Base-by-base conservation (phyloP, 805 yeast species). In the Candida andamanensis region DNA sequence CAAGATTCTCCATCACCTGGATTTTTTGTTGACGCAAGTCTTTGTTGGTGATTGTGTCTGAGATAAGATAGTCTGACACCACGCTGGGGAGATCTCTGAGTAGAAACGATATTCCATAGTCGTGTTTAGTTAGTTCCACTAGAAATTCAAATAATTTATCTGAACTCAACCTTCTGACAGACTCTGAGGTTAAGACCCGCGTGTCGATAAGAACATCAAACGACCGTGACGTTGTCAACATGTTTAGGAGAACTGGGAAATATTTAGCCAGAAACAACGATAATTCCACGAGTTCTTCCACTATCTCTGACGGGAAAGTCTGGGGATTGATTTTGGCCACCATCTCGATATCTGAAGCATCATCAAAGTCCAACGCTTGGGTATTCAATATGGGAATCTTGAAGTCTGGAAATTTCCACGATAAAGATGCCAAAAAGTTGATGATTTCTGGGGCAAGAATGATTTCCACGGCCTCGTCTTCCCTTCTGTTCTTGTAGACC, bases 21-120 rank as follows among this genome's bases (percentile, higher is more conserved):
- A 40, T 24, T 35, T 54, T 57, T 26, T 47, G 37, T 14, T 40
- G 39, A 51, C 53, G 58, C 10, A 60, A 31, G 15, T 54, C 54
- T 15, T 35, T 32, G 32, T 49, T 50, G 10, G 54, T 37, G 9
- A 43, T 36, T 19, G 13, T 21, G 2, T 42, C 31, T 9, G 42
- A 40, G n/a, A 49, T 25, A 6, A 60, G 31, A 29, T 44, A 45
- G 11, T 47, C 44, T 17, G 44, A 39, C 11, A 59, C 36, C 1
- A 54, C 38, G 17, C 37, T 46, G 2, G 63, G 64, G 12, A 55
- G 31, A 12, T 46, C 32, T 18, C 40, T 40, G 18, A 58, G 43
- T 13, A 60, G 31, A 33, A 45, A 52, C 15, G 30, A 23, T 5
- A 28, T 29, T 5, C 46, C 45, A 35, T 49, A 50, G 1, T 39